A percentile compares a stretch with the other conserved stretches of the same genome.
Conservation (phyloP, 495 filamentous ascomycete genomes). For the Penicillium odoratum region DNA sequence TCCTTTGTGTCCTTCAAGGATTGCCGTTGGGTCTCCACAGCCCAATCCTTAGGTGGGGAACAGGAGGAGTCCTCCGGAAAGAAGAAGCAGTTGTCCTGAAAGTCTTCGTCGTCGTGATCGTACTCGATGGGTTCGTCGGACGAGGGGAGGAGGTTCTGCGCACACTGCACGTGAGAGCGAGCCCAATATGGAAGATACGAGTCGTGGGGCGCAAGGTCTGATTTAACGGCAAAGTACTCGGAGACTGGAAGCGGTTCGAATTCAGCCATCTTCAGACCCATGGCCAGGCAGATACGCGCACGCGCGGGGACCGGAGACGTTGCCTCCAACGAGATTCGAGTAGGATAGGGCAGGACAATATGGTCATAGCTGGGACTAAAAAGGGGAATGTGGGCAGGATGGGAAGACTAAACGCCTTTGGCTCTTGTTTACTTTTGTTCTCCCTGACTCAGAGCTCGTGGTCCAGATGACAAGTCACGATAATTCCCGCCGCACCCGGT, state of each 20-base stretch:
- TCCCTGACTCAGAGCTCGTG: conserved; percentile 11
- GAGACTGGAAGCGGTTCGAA: conserved; percentile 27
- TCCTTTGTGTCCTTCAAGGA: conserved; percentile 8
- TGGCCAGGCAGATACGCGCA: conserved; percentile 11
- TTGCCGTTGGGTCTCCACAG: conserved; percentile 20
- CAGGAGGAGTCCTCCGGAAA: conserved; percentile 51
- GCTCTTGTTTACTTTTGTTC: not conserved
- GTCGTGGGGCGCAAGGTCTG: conserved; percentile 14
- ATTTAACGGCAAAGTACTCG: conserved; percentile 16
- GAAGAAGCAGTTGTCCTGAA: conserved; percentile 48
- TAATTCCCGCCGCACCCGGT: conserved; percentile 22
- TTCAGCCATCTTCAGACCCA: conserved; percentile 36
- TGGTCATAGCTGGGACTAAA: conserved; percentile 16
- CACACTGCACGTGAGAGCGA: conserved; percentile 38
- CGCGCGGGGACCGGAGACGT: not conserved
- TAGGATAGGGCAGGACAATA: conserved; percentile 11
- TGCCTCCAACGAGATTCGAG: conserved; percentile 14
- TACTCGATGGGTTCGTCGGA: conserved; percentile 49
- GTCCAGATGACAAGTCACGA: conserved; percentile 26
- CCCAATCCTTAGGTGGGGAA: conserved; percentile 39
- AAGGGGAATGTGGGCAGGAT: conserved; percentile 4
- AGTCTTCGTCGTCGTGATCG: conserved; percentile 49
- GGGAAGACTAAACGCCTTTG: not conserved
- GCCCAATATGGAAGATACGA: conserved; percentile 46
- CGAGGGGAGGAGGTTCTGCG: conserved; percentile 41